phyloP scores from a whole-genome alignment of 2,329 filamentous ascomycete genomes.

The Penicillium sp. region DNA sequence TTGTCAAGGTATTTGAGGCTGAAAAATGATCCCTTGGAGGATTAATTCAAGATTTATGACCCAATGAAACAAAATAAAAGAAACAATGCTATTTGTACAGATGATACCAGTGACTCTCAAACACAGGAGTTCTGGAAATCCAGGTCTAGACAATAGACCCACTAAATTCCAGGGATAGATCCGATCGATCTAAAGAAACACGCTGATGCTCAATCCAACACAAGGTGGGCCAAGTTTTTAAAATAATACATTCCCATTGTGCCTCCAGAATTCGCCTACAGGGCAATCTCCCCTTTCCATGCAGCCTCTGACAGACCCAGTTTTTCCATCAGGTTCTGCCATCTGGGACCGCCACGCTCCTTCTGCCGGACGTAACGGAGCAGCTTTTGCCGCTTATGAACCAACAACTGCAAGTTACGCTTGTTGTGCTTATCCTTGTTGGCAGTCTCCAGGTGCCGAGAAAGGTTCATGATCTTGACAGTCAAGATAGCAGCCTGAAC shows the following conservation, averaged over 20 bases:
- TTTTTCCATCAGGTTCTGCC: slow-evolving; percentile 79
- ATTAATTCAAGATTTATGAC: background rate
- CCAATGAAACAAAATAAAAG: background rate
- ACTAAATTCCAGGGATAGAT: slow-evolving; percentile 7
- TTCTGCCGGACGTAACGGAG: slow-evolving; percentile 82
- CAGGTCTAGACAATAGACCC: slow-evolving; percentile 9
- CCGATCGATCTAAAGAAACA: slow-evolving; percentile 10
- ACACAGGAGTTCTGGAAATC: slow-evolving; percentile 2
- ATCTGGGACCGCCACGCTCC: slow-evolving; percentile 87
- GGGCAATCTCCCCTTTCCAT: slow-evolving; percentile 84
- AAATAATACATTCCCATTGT: slow-evolving; percentile 15
- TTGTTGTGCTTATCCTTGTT: slow-evolving; percentile 94
- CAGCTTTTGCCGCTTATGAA: slow-evolving; percentile 86
- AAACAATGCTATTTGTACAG: slow-evolving; percentile 28
- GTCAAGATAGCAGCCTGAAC: slow-evolving; percentile 98
- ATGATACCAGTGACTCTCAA: slow-evolving; percentile 10
- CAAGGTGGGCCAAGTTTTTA: slow-evolving; percentile 2
- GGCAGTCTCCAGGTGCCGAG: slow-evolving; percentile 66
- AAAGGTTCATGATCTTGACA: slow-evolving; percentile 82
- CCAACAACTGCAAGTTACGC: slow-evolving; percentile 78
- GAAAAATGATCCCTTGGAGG: background rate
- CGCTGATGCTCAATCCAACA: slow-evolving; percentile 15
- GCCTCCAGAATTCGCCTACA: slow-evolving; percentile 49
- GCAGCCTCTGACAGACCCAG: slow-evolving; percentile 84
- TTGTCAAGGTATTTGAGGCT: background rate